phyloP scores from a whole-genome alignment of 192 early-diverging fungal genomes.

The Rhizophagus clarus region DNA sequence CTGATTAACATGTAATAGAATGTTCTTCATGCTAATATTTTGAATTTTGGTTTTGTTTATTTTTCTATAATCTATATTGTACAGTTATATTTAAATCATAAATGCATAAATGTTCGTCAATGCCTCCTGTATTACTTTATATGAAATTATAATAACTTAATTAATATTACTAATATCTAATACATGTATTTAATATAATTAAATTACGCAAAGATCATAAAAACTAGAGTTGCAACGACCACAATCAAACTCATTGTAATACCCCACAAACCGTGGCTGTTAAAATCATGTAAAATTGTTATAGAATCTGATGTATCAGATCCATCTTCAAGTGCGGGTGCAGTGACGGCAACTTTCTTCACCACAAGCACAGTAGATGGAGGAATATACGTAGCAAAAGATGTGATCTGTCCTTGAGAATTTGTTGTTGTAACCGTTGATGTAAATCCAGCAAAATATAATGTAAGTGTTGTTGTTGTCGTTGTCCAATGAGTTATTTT shows the following conservation, averaged over 20 bases:
- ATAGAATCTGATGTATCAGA: background rate
- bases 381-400: background rate
- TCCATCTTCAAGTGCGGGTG: background rate
- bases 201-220: background rate
- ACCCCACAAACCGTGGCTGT: background rate
- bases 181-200: too few species aligned
- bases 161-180: too few species aligned
- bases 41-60: too few species aligned
- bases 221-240: background rate
- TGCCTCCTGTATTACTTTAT: too few species aligned
- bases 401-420: background rate
- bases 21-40: too few species aligned
- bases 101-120: too few species aligned
- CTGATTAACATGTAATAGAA: too few species aligned
- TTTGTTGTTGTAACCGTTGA: background rate
- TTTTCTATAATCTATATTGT: too few species aligned
- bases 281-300: background rate
- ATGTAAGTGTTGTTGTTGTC: background rate
- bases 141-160: too few species aligned
- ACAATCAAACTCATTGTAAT: background rate
- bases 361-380: background rate
- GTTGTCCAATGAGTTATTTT: background rate
- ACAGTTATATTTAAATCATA: too few species aligned
- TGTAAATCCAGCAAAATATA: background rate
- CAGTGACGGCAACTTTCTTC: background rate